These are phyloP conservation scores for Psilocybe subaeruginosa DNA, from an alignment of 768 basidiomycete species.

Conservation along the genomic window DNA sequence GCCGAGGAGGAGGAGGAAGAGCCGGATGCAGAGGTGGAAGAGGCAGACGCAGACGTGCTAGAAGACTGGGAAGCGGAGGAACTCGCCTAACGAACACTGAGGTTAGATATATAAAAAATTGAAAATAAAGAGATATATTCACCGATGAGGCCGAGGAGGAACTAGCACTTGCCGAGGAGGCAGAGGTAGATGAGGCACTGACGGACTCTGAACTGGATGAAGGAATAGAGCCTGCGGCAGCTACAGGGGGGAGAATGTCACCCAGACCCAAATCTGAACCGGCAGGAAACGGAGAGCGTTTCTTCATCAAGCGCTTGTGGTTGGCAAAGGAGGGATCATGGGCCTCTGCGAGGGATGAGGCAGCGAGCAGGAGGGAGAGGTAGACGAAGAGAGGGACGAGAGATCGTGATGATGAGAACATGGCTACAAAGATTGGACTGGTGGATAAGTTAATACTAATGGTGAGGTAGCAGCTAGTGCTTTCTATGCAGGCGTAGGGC, in stretches of 20 bases:
- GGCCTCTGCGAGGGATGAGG: slow-evolving; percentile 44
- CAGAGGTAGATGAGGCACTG: slow-evolving; percentile 12
- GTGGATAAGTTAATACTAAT: slow-evolving; percentile 5
- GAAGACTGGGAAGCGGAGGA: slow-evolving; percentile 11
- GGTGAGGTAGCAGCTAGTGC: slow-evolving; percentile 17
- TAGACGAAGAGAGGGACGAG: slow-evolving; percentile 68
- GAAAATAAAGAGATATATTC: not conserved
- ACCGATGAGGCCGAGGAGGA: slow-evolving; percentile 2
- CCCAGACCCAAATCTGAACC: slow-evolving; percentile 11
- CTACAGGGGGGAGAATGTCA: slow-evolving; percentile 25
- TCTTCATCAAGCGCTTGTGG: slow-evolving; percentile 71
- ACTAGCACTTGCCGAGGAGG: not conserved
- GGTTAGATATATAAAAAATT: too few species aligned
- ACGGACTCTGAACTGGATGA: slow-evolving; percentile 12
- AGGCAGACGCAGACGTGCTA: not conserved
- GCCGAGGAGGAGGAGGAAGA: not conserved
- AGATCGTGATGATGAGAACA: slow-evolving; percentile 51
- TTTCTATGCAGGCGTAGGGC: not conserved
- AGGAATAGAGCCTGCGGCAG: slow-evolving; percentile 36
- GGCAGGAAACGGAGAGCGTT: slow-evolving; percentile 47
- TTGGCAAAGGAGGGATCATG: slow-evolving; percentile 44
- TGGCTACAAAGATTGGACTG: slow-evolving; percentile 30
- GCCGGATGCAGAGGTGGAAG: not conserved
- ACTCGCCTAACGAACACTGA: not conserved
- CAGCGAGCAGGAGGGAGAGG: slow-evolving; percentile 55